Conservation (phyloP, 179 eudicot species). For the Dionaea muscipula region DNA sequence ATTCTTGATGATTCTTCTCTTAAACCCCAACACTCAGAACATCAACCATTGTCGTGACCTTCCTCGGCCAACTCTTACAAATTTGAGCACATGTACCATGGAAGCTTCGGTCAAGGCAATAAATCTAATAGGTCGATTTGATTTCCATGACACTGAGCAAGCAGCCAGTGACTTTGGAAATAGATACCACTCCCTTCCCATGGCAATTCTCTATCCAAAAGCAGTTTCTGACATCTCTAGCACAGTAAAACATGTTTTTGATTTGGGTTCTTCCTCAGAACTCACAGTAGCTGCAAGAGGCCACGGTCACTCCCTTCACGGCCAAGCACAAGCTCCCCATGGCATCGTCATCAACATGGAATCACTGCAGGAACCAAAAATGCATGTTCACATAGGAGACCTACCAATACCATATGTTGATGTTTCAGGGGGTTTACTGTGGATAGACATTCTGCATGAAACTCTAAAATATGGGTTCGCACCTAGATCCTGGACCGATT, state of each 20-base stretch:
- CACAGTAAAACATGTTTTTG: conserved; percentile 47
- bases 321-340: conserved; percentile 63
- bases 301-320: conserved; percentile 79
- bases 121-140: conserved; percentile 41
- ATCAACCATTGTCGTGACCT: conserved; percentile 23
- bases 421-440: conserved; percentile 41
- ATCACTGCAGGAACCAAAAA: conserved; percentile 39
- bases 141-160: conserved; percentile 37
- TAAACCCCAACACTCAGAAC: conserved; percentile 21
- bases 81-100: conserved; percentile 11
- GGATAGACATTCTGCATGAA: conserved; percentile 42
- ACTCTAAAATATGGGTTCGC: conserved; percentile 37
- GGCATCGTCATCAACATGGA: conserved; percentile 84
- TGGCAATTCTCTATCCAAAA: conserved; percentile 56
- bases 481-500: conserved; percentile 60
- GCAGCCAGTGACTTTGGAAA: conserved; percentile 77
- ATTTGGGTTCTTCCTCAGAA: conserved; percentile 50
- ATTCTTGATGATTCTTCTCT: conserved; percentile 19
- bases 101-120: conserved; percentile 25
- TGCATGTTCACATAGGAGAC: conserved; percentile 41
- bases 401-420: conserved; percentile 42
- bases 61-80: conserved; percentile 17
- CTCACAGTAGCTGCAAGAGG: conserved; percentile 88
- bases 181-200: conserved; percentile 41
- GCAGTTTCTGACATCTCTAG: conserved; percentile 61